Evolutionary conservation across 163 green algal species (phyloP).

Genomic region (Volvox carteri): DNA sequence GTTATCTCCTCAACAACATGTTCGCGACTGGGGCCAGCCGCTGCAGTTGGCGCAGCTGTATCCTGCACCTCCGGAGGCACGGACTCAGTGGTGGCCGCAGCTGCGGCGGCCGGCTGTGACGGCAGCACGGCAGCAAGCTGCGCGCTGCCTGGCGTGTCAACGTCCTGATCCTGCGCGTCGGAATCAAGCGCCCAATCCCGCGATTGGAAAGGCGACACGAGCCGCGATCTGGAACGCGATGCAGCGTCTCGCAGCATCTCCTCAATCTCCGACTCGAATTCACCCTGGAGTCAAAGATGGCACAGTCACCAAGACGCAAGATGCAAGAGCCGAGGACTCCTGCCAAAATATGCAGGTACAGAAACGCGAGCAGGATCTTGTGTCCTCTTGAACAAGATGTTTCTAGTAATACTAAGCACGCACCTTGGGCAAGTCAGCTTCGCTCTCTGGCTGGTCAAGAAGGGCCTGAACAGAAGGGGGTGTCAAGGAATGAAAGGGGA

Average conservation of each 20-base stretch:
- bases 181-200: slow-evolving; percentile 12
- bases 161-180: neutral
- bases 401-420: no score
- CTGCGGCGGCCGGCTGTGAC: no score
- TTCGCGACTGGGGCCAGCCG: neutral
- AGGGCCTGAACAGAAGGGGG: slow-evolving; percentile 48
- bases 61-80: neutral
- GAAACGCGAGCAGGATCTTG: no score
- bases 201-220: slow-evolving; percentile 30
- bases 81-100: neutral
- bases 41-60: neutral
- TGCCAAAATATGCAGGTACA: no score
- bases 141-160: neutral
- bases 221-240: slow-evolving; percentile 30
- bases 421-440: slow-evolving; percentile 29
- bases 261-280: slow-evolving; percentile 58
- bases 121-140: neutral
- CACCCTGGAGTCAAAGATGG: neutral
- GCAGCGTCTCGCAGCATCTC: slow-evolving; percentile 44
- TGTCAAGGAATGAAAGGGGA: no score
- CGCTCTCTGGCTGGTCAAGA: slow-evolving; percentile 36
- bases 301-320: no score
- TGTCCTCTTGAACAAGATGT: no score
- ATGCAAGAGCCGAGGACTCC: no score
- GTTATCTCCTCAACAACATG: slow-evolving; percentile 41